Percentiles rank a stretch among this genome's conserved stretches.
Conservation (phyloP, 139 green algal species). For the Mychonastes homosphaera region DNA sequence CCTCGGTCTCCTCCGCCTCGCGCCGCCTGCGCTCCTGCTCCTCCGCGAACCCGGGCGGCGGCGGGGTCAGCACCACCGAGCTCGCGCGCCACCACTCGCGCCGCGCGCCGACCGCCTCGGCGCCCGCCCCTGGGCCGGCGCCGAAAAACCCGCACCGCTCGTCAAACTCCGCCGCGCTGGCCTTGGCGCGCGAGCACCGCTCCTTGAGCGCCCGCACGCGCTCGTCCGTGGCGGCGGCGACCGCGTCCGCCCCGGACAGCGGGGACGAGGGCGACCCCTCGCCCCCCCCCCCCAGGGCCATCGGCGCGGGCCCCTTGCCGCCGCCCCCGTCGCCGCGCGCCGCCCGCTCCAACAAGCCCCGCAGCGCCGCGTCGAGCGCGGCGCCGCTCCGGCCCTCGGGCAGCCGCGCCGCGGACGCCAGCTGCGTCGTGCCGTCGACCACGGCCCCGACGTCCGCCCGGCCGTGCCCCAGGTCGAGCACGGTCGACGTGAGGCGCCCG, state of each 20-base stretch:
- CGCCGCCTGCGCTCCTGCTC: too few species aligned
- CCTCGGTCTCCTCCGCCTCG: too few species aligned
- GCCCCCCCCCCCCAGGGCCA: not conserved
- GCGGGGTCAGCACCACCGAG: too few species aligned
- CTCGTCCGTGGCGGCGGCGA: not conserved
- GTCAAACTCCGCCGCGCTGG: not conserved
- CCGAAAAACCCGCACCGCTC: too few species aligned
- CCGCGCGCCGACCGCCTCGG: not conserved
- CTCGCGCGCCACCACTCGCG: too few species aligned
- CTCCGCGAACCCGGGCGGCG: too few species aligned
- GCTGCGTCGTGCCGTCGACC: slow-evolving; percentile 55
- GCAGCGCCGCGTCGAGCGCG: slow-evolving; percentile 36
- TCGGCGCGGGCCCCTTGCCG: not conserved
- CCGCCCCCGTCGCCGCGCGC: not conserved
- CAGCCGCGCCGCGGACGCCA: slow-evolving; percentile 32
- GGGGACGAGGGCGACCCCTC: too few species aligned
- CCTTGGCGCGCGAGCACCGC: not conserved
- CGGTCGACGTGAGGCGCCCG: slow-evolving; percentile 55
- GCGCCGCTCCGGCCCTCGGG: slow-evolving; percentile 43
- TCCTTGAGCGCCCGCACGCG: slow-evolving; percentile 17
- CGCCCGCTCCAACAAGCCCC: not conserved
- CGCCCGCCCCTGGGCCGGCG: not conserved
- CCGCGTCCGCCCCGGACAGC: too few species aligned
- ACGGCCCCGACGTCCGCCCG: slow-evolving; percentile 73
- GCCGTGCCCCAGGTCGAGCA: slow-evolving; percentile 73